A percentile compares a stretch with the other conserved stretches of the same genome.
Evolutionary conservation across 768 basidiomycete species (phyloP).

Genomic region (Glaciozyma antarctica): DNA sequence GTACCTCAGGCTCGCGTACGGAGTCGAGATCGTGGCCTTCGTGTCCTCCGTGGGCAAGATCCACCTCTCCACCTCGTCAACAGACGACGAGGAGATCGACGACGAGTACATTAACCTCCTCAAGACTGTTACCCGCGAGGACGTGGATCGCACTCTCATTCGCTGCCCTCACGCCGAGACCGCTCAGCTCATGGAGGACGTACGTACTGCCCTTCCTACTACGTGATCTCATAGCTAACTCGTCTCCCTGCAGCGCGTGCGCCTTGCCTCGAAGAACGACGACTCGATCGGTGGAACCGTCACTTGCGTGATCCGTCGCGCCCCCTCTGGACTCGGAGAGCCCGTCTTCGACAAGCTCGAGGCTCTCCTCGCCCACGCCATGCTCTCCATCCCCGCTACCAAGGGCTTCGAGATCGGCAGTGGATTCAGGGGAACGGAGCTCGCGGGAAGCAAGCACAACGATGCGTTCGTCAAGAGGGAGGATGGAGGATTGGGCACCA

Average conservation of each 20-base stretch:
- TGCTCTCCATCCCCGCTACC: constrained; percentile 97
- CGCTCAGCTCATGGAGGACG: constrained; percentile 81
- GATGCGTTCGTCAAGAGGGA: constrained; percentile 63
- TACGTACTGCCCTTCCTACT: constrained; percentile 37
- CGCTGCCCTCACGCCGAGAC: constrained; percentile 86
- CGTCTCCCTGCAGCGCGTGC: constrained; percentile 57
- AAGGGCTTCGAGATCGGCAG: constrained; percentile 97
- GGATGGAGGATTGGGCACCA: constrained; percentile 68
- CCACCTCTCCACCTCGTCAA: constrained; percentile 51
- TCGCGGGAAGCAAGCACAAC: constrained; percentile 88
- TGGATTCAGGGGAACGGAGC: constrained; percentile 87
- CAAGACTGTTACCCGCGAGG: constrained; percentile 64
- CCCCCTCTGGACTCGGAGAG: constrained; percentile 86
- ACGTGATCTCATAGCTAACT: background rate
- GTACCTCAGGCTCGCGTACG: constrained; percentile 75
- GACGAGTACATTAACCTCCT: constrained; percentile 75
- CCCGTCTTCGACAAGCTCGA: constrained; percentile 99
- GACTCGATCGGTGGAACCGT: constrained; percentile 99
- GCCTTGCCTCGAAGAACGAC: constrained; percentile 75
- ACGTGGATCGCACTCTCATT: constrained; percentile 77
- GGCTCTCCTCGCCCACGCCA: constrained; percentile 87
- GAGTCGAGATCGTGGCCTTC: constrained; percentile 92
- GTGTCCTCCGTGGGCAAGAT: constrained; percentile 94
- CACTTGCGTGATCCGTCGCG: constrained; percentile 86
- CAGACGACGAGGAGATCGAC: constrained; percentile 60